Evolutionary conservation across 441 rosid species (phyloP), one percentile per base, ranked within the genome.

Genomic region (Eruca vesicaria): DNA sequence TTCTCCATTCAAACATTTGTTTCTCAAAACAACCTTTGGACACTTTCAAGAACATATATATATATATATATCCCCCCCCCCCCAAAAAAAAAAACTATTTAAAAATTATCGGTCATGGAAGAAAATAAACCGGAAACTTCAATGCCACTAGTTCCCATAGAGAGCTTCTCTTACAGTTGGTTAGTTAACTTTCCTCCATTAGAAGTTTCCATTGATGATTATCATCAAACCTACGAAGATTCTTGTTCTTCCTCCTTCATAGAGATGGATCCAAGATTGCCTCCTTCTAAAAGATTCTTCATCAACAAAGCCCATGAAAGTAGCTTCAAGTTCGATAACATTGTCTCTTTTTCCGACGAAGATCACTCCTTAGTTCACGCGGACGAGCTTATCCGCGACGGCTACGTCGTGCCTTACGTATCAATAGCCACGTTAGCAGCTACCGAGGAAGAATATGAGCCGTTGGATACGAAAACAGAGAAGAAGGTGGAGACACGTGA

Each of bases 91-190:
- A n/a, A 18, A 9, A 6, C 4, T 14, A 16, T 48, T 6, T 0
- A 32, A 43, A 28, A 19, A 55, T 48, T 31, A 16, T 48, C 55
- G 3, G 68, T 72, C 59, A 79, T 79, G 82, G 82, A 79, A 74
- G 72, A 74, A 58, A 48, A 69, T 59, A 63, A 69, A n/a, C n/a
- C n/a, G n/a, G n/a, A n/a, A n/a, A n/a, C n/a, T n/a, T n/a, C n/a
- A n/a, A n/a, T n/a, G n/a, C n/a, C n/a, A 19, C 85, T 78, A 78
- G 78, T 90, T 72, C 89, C 99, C 15, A 90, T 92, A 57, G 98
- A 95, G 65, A 95, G 99, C 81, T 95, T 95, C 75, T 92, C 99
- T 0, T 88, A 90, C 66, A 89, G 96, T 73, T 95, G 97, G 98
- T 72, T 94, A 53, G 94, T 83, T 59, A 94, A 94, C 84, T 81